phyloP scores from a whole-genome alignment of 2,329 filamentous ascomycete species.

The Cladosporium halotolerans region DNA sequence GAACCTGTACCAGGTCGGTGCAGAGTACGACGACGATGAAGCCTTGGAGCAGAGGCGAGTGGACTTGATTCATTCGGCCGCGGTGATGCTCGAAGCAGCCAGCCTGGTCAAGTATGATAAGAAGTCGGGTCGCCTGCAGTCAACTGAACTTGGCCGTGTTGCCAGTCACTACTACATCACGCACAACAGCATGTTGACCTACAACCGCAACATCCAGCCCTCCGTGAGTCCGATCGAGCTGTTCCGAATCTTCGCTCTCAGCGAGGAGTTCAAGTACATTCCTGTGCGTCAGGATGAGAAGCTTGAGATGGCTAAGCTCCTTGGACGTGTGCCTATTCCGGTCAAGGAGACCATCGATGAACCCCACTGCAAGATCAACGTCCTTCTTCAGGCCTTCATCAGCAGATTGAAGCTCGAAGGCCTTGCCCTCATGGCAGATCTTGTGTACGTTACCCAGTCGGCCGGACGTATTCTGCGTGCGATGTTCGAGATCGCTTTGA shows the following conservation, averaged over 20 bases:
- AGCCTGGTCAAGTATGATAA: conserved; percentile 93
- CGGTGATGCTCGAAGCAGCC: conserved; percentile 76
- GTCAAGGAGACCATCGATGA: conserved; percentile 98
- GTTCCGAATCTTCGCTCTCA: conserved; percentile 92
- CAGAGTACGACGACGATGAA: conserved; percentile 90
- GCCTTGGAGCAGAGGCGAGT: conserved; percentile 92
- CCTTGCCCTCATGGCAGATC: conserved; percentile 91
- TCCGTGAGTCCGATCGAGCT: conserved; percentile 90
- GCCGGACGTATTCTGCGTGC: conserved; percentile 92
- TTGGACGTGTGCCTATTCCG: conserved; percentile 85
- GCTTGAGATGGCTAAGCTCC: conserved; percentile 84
- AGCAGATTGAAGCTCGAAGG: conserved; percentile 91
- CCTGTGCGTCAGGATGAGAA: conserved; percentile 97
- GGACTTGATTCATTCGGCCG: conserved; percentile 93
- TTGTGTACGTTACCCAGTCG: conserved; percentile 98
- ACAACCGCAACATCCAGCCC: conserved; percentile 91
- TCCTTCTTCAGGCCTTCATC: conserved; percentile 92
- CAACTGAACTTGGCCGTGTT: conserved; percentile 90
- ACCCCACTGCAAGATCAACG: conserved; percentile 95
- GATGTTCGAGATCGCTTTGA: conserved; percentile 94
- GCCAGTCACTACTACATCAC: conserved; percentile 99
- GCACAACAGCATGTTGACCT: conserved; percentile 91
- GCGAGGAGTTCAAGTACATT: conserved; percentile 98
- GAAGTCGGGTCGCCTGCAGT: conserved; percentile 78
- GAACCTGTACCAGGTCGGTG: conserved; percentile 88